Conservation (phyloP, 345 rosid genomes). For the Triadica sebifera region DNA sequence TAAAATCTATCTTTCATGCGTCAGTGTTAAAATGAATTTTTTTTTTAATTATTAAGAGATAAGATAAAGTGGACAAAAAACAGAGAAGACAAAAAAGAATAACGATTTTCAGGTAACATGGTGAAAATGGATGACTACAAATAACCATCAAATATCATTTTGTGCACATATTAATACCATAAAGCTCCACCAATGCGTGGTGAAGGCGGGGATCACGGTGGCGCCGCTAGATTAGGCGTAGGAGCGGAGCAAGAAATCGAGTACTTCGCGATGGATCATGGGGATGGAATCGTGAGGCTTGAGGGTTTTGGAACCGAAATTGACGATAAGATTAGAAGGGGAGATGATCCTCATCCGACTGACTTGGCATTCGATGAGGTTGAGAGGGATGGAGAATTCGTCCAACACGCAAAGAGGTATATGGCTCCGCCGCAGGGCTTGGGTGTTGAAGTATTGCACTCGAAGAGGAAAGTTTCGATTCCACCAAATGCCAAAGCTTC, state of each 20-base stretch:
- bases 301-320: conserved; percentile 58
- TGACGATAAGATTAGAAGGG: conserved; percentile 61
- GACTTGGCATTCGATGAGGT: conserved; percentile 63
- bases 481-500: conserved; percentile 54
- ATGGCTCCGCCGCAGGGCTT: conserved; percentile 81
- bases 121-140: too few species aligned
- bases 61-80: too few species aligned
- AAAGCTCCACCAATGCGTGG: too few species aligned
- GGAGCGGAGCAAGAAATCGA: conserved; percentile 63
- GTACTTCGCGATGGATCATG: conserved; percentile 72
- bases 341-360: conserved; percentile 67
- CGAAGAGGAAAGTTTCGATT: conserved; percentile 65
- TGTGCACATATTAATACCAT: too few species aligned
- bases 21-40: too few species aligned
- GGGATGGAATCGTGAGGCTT: conserved; percentile 56
- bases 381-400: conserved; percentile 57
- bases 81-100: too few species aligned
- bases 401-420: conserved; percentile 71
- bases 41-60: too few species aligned
- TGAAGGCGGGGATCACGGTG: conserved; percentile 44
- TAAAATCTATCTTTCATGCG: too few species aligned
- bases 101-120: too few species aligned
- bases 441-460: conserved; percentile 50
- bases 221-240: conserved; percentile 59
- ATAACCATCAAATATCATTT: too few species aligned